These are phyloP conservation scores for Cyclotella atomus DNA, from an alignment of 108 stramenopile genomes.

Conservation along the genomic window DNA sequence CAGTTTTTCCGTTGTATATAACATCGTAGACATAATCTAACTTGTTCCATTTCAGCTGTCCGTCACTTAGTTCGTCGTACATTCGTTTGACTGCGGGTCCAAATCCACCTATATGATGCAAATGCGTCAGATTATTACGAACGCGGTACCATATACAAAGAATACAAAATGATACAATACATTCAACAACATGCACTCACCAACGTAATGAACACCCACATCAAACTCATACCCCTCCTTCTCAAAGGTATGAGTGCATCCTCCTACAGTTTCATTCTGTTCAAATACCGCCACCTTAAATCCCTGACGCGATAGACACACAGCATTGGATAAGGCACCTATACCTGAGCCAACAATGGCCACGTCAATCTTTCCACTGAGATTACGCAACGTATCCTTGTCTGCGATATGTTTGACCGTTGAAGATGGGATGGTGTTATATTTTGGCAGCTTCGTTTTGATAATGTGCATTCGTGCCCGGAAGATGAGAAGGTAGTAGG, in stretches of 20 bases:
- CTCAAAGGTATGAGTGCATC: conserved; percentile 55
- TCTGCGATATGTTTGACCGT: conserved; percentile 22
- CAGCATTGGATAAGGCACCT: conserved; percentile 46
- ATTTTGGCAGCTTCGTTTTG: conserved; percentile 20
- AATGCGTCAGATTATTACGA: too few relatives aligned
- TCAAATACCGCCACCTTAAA: conserved; percentile 57
- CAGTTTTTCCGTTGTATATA: conserved; percentile 47
- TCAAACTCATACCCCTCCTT: conserved; percentile 54
- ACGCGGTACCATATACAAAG: too few relatives aligned
- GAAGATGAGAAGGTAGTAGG: conserved; percentile 25
- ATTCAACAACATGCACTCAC: too few relatives aligned
- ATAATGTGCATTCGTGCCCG: conserved; percentile 6
- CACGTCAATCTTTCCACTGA: conserved; percentile 47
- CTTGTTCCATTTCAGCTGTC: conserved; percentile 45
- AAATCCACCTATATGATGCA: conserved; percentile 49
- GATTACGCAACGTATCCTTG: conserved; percentile 7
- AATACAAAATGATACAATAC: too few relatives aligned
- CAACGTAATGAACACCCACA: conserved; percentile 55
- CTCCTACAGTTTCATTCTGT: conserved; percentile 54
- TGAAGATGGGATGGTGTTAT: conserved; percentile 16
- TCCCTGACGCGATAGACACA: conserved; percentile 40
- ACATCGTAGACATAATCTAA: conserved; percentile 47
- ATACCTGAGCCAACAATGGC: conserved; percentile 57
- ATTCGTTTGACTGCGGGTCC: conserved; percentile 9
- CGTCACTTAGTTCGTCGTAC: conserved; percentile 40